Evolutionary conservation across 1,284 basidiomycete species (phyloP).

Genomic region (Cryptococcus maquisensis): DNA sequence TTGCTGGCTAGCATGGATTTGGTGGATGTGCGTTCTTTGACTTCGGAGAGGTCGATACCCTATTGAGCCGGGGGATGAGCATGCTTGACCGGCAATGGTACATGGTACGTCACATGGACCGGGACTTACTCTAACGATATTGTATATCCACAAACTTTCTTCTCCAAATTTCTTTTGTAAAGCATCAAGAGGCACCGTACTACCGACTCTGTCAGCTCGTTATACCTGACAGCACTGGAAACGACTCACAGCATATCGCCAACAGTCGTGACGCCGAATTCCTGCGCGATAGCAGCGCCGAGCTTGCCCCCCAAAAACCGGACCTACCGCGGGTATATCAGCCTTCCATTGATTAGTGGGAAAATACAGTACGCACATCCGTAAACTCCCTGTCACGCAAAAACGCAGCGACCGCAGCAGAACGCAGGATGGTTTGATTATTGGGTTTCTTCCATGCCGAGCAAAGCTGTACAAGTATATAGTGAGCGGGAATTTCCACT

Average conservation of each 20-base stretch:
- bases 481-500: neutral
- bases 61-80: slow-evolving; percentile 32
- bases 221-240: neutral
- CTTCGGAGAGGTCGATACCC: slow-evolving; percentile 90
- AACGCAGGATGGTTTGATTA: slow-evolving; percentile 75
- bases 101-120: neutral
- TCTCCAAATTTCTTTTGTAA: slow-evolving; percentile 55
- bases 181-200: slow-evolving; percentile 51
- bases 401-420: slow-evolving; percentile 75
- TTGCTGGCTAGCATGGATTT: slow-evolving; percentile 95
- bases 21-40: slow-evolving; percentile 75
- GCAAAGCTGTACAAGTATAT: slow-evolving; percentile 60
- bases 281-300: slow-evolving; percentile 76
- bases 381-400: slow-evolving; percentile 77
- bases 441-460: slow-evolving; percentile 88
- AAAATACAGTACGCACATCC: slow-evolving; percentile 60
- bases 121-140: slow-evolving; percentile 55
- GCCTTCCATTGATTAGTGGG: slow-evolving; percentile 63
- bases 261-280: slow-evolving; percentile 83
- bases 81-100: neutral
- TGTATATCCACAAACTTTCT: slow-evolving; percentile 79
- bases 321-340: slow-evolving; percentile 58
- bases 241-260: slow-evolving; percentile 73
- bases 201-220: slow-evolving; percentile 15
- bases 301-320: slow-evolving; percentile 93